Evolutionary conservation across 192 early-diverging fungal genomes (phyloP), one percentile per base, ranked within the genome.

Genomic region (Backusella liffmaniae): DNA sequence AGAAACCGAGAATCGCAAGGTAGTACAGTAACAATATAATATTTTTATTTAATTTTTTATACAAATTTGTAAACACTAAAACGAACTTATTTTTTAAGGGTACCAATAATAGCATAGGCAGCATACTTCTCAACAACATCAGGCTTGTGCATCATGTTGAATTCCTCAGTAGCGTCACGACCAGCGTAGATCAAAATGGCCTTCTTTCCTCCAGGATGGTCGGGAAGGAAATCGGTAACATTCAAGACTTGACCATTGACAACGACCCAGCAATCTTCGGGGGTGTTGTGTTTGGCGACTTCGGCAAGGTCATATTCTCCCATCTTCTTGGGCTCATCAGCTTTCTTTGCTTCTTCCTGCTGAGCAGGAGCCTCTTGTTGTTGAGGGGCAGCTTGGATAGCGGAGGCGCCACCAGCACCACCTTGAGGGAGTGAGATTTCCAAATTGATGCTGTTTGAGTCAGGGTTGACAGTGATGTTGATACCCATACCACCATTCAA

Each of bases 161-260:
- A 95, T 78, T 96, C 94, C 72, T 93, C 93, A 26, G 91, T 92
- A 0, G 94, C 94, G 80, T 96, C 94, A n/a, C 86, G 87, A 46
- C 94, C 94, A 67, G 93, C 92, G 83, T 92, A 95, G 75, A 95
- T 80, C 74, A 96, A 73, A 66, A 96, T 96, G 7, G 92, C 90
- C 83, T 94, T 94, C 85, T 94, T 94, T 72, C 94, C 94, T 68
- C 93, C 92, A 49, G 94, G 93, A 83, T 95, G 94, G 72, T 95
- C 93, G 35, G 83, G 80, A 76, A 94, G 83, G 86, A 96, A 96
- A 67, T 85, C 85, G 49, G 94, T 95, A 6, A 87, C 92, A 72
- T 96, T 84, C 67, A 94, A 83, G 26, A 96, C 93, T 69, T 92
- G 86, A 16, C 92, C 93, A 73, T 95, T 95, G 8, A 95, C 91